phyloP scores from a whole-genome alignment of 2,329 filamentous ascomycete species.

The Dactylellina leptospora region DNA sequence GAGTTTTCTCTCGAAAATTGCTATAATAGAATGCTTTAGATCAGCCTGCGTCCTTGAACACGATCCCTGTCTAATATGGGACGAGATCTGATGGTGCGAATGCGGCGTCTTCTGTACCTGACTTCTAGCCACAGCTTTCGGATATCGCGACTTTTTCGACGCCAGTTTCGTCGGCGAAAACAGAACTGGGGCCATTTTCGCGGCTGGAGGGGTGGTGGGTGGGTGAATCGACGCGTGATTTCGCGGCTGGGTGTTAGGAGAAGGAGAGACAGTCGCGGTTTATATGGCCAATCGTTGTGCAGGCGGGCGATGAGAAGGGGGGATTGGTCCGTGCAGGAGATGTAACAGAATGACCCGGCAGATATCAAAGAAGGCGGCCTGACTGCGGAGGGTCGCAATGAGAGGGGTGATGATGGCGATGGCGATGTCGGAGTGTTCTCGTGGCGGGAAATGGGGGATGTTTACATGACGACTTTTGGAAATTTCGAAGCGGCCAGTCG shows the following conservation, averaged over 20 bases:
- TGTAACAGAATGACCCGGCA: too few species aligned
- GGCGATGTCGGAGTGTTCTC: slow-evolving; percentile 4
- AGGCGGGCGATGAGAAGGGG: background rate
- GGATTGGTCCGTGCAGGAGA: background rate
- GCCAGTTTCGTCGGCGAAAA: slow-evolving; percentile 42
- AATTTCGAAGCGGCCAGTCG: slow-evolving; percentile 69
- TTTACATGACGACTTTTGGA: slow-evolving; percentile 68
- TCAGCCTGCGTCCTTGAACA: background rate
- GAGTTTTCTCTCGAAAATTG: slow-evolving; percentile 50
- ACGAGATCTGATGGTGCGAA: background rate
- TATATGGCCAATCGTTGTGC: background rate
- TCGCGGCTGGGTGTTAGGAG: slow-evolving; percentile 36
- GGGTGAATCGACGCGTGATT: slow-evolving; percentile 49
- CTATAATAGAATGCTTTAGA: slow-evolving; percentile 1
- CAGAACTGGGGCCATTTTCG: slow-evolving; percentile 42
- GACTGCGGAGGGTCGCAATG: background rate
- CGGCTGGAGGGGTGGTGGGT: slow-evolving; percentile 4
- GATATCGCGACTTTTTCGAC: slow-evolving; percentile 29
- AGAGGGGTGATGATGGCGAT: background rate
- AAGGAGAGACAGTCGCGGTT: slow-evolving; percentile 23
- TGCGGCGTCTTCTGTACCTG: slow-evolving; percentile 11
- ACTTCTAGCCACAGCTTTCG: slow-evolving; percentile 4
- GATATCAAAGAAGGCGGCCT: too few species aligned
- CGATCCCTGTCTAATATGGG: background rate
- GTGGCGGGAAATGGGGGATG: slow-evolving; percentile 7